phyloP scores from a whole-genome alignment of 2,329 filamentous ascomycete genomes.

The Pseudocercospora crystallina region DNA sequence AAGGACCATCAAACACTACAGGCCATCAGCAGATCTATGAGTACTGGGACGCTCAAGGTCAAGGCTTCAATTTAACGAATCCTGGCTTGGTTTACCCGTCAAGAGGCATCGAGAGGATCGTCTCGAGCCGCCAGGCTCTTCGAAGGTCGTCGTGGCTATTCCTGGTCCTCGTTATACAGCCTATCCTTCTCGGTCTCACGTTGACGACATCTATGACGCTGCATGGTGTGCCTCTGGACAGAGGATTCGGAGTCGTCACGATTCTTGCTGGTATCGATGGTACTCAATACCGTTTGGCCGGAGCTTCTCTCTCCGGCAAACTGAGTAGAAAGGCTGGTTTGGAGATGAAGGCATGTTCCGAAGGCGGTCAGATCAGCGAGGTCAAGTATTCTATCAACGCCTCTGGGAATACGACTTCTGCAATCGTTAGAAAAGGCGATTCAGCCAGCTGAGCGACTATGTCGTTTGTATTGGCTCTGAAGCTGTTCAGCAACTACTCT shows the following conservation, averaged over 20 bases:
- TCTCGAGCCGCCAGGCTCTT: not conserved
- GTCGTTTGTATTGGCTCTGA: no score
- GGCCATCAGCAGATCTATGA: no score
- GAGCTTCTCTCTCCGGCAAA: slow-evolving; percentile 1
- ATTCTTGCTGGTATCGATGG: slow-evolving; percentile 1
- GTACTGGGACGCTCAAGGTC: not conserved
- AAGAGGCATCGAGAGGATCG: not conserved
- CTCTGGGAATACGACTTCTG: not conserved
- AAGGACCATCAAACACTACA: not conserved
- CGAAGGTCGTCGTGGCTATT: not conserved
- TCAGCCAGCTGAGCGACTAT: no score
- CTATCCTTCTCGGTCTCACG: not conserved
- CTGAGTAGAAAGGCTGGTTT: not conserved
- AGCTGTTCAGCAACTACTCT: no score
- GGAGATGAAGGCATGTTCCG: not conserved
- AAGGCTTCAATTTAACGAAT: no score
- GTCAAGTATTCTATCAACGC: not conserved
- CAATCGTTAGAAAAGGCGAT: not conserved
- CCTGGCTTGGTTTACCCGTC: not conserved
- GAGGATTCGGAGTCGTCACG: not conserved
- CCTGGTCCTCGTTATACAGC: not conserved
- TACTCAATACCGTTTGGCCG: not conserved
- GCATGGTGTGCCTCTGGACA: not conserved
- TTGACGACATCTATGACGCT: not conserved
- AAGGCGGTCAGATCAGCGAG: no score